Evolutionary conservation across 2,329 filamentous ascomycete species (phyloP), one percentile per base, ranked within the genome.

Genomic region (Aspergillus sp.): DNA sequence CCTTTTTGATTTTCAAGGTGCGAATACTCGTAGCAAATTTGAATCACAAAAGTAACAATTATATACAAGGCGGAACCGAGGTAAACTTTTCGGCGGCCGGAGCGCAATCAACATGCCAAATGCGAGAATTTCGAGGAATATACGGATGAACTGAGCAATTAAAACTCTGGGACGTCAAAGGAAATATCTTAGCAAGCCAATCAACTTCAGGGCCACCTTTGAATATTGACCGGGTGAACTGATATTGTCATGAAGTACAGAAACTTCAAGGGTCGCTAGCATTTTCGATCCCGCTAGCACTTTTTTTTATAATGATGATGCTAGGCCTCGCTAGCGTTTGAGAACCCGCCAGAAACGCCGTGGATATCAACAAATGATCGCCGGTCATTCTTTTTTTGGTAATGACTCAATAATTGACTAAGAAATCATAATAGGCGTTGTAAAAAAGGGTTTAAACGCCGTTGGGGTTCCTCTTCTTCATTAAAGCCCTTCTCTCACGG

Each of bases 401-500:
- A 56, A 58, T 54, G 54, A 62, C 44, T 61, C 64, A 62, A 64
- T 63, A 58, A 52, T 61, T 55, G 54, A 51, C 53, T 54, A 51
- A 57, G 55, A 63, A 60, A 68, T 51, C 62, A 54, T 64, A 62
- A 57, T 61, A 48, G 57, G 62, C 57, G 45, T 64, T 61, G 39
- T 55, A 30, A 49, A 57, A 54, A 54, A 48, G 65, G 58, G 22
- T 47, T 60, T 62, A 64, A 49, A 69, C 62, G 34, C 34, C 43
- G 55, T 64, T 62, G 44, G 68, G 65, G 47, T 70, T 88, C 67
- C 88, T 79, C 74, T 87, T 77, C 64, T 81, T 82, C 86, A 90
- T 89, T 67, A 87, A 66, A 66, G 84, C 84, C 76, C 85, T 83
- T 67, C 88, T 81, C 70, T 84, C 78, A 75, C 85, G 84, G 66